Percentiles rank a stretch among this genome's conserved stretches.
phyloP scores from a whole-genome alignment of 1,284 basidiomycete genomes.

The Cryptococcus floricola region DNA sequence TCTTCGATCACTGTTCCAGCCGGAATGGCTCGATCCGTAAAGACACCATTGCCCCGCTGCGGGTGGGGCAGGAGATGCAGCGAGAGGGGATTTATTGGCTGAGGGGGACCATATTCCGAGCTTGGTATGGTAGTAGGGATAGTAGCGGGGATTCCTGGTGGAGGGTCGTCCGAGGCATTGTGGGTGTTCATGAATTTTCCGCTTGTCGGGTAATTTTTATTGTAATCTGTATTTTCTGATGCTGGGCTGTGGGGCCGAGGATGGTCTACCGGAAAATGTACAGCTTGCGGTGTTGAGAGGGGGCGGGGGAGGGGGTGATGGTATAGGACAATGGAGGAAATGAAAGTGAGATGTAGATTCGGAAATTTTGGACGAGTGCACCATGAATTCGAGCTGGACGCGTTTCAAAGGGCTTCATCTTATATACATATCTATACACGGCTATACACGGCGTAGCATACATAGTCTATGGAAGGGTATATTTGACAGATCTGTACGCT shows the following conservation, averaged over 20 bases:
- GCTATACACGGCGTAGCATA: no score
- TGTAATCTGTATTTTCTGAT: neutral
- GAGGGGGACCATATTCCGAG: neutral
- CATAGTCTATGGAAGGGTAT: no score
- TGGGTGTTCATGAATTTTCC: neutral
- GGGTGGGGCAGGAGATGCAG: slow-evolving; percentile 36
- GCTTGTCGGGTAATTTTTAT: no score
- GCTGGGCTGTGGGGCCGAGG: neutral
- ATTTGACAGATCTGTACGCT: no score
- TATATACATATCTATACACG: no score
- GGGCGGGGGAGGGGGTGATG: neutral
- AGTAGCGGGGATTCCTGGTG: neutral
- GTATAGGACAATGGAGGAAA: neutral
- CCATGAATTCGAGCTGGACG: no score
- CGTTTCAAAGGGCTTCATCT: no score
- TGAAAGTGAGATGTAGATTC: neutral
- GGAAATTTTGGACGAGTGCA: neutral
- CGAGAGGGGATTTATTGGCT: slow-evolving; percentile 39
- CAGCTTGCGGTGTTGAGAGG: neutral
- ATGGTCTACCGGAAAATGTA: neutral
- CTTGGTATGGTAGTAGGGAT: neutral
- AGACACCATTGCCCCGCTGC: slow-evolving; percentile 43
- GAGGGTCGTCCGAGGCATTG: neutral
- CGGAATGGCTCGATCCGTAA: slow-evolving; percentile 58
- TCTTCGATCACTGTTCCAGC: slow-evolving; percentile 69